Conservation (phyloP, 1,284 basidiomycete species). For the Bjerkandera adusta region DNA sequence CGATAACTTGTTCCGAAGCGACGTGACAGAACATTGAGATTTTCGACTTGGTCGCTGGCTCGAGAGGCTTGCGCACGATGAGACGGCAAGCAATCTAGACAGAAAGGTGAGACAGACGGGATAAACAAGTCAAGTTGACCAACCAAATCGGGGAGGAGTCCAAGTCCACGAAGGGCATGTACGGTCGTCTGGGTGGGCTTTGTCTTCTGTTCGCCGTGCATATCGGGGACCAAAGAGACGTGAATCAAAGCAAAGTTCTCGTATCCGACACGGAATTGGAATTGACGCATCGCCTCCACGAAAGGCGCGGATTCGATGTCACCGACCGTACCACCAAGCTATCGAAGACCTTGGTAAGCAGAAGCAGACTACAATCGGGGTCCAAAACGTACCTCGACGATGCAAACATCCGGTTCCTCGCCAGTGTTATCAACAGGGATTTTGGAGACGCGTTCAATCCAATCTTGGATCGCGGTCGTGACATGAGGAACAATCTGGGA, state of each 20-base stretch:
- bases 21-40: conserved; percentile 99
- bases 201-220: conserved; percentile 99
- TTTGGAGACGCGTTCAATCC: conserved; percentile 95
- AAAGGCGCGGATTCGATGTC: conserved; percentile 98
- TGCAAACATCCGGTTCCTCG: conserved; percentile 94
- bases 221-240: conserved; percentile 96
- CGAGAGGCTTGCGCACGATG: conserved; percentile 69
- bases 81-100: conserved; percentile 88
- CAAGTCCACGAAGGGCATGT: conserved; percentile 90
- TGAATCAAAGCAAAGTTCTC: conserved; percentile 98
- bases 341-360: neutral
- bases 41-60: conserved; percentile 87
- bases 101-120: neutral
- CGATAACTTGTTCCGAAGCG: conserved; percentile 89
- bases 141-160: conserved; percentile 90
- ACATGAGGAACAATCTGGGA: conserved; percentile 93
- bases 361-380: neutral
- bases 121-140: conserved; percentile 28
- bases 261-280: conserved; percentile 97
- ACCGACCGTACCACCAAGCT: conserved; percentile 96
- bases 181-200: conserved; percentile 99
- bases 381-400: conserved; percentile 73
- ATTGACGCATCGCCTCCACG: conserved; percentile 98
- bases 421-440: conserved; percentile 94
- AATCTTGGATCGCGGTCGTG: conserved; percentile 97